Percentiles rank a stretch among this genome's conserved stretches.
Evolutionary conservation across 2,329 filamentous ascomycete genomes (phyloP).

Genomic region (Rhinocladiella similis): DNA sequence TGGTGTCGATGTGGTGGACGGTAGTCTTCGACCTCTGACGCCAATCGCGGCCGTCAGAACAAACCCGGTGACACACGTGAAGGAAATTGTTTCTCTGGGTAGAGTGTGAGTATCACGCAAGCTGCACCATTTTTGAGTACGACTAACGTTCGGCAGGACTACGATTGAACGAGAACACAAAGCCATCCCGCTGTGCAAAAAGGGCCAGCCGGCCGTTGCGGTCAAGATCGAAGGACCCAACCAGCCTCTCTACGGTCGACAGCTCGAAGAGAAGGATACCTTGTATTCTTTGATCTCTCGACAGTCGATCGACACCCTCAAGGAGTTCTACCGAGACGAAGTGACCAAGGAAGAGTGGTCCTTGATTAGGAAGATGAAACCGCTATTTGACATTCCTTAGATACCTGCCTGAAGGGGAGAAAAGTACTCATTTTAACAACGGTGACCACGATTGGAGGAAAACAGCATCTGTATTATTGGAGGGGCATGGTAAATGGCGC

Average conservation of each 20-base stretch:
- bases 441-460: background rate
- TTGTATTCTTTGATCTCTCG: constrained; percentile 88
- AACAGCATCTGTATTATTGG: background rate
- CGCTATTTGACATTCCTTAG: constrained; percentile 80
- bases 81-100: constrained; percentile 81
- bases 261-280: constrained; percentile 86
- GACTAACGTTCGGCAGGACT: constrained; percentile 58
- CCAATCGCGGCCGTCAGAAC: constrained; percentile 84
- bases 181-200: constrained; percentile 86
- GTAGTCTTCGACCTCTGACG: constrained; percentile 80
- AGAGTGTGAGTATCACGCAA: constrained; percentile 73
- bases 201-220: constrained; percentile 93
- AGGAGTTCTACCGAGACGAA: constrained; percentile 89
- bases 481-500: constrained; percentile 3
- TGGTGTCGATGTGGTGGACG: constrained; percentile 93
- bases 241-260: constrained; percentile 91
- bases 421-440: constrained; percentile 1
- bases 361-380: constrained; percentile 93
- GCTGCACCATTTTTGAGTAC: constrained; percentile 2
- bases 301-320: constrained; percentile 87
- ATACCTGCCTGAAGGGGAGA: background rate
- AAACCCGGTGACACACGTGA: constrained; percentile 74
- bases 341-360: constrained; percentile 92
- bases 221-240: constrained; percentile 95
- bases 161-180: constrained; percentile 98